Evolutionary conservation across 2,329 filamentous ascomycete genomes (phyloP).

Genomic region (Sclerotinia sclerotiorum): DNA sequence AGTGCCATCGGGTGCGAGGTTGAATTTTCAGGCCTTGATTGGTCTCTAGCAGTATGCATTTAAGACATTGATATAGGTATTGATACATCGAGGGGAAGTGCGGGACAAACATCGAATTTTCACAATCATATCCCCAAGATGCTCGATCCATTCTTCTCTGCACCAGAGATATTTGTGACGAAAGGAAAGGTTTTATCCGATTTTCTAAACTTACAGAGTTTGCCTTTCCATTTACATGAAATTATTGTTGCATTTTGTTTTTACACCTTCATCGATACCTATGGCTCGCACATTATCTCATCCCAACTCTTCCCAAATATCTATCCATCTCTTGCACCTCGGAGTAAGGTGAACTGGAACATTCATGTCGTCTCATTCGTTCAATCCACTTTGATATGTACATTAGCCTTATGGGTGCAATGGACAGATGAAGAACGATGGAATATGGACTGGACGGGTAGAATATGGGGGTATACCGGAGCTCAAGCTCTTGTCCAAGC

Average conservation of each 20-base stretch:
- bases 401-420: constrained; percentile 70
- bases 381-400: constrained; percentile 69
- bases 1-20: not conserved
- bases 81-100: not conserved
- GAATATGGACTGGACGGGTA: constrained; percentile 62
- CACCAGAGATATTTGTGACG: not conserved
- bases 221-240: constrained; percentile 76
- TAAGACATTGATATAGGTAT: too few species aligned
- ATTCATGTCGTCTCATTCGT: constrained; percentile 78
- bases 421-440: constrained; percentile 62
- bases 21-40: not conserved
- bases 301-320: constrained; percentile 53
- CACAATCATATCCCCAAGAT: not conserved
- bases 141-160: not conserved
- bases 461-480: constrained; percentile 77
- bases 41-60: not conserved
- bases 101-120: not conserved
- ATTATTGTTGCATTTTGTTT: constrained; percentile 62
- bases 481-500: constrained; percentile 69
- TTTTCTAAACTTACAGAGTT: constrained; percentile 45
- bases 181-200: not conserved
- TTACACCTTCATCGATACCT: constrained; percentile 66
- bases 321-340: constrained; percentile 61
- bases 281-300: constrained; percentile 66
- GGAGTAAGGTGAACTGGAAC: constrained; percentile 72